These are phyloP conservation scores for Cephalotrichum gorgonifer DNA, from an alignment of 2,329 filamentous ascomycete species.

Conservation along the genomic window DNA sequence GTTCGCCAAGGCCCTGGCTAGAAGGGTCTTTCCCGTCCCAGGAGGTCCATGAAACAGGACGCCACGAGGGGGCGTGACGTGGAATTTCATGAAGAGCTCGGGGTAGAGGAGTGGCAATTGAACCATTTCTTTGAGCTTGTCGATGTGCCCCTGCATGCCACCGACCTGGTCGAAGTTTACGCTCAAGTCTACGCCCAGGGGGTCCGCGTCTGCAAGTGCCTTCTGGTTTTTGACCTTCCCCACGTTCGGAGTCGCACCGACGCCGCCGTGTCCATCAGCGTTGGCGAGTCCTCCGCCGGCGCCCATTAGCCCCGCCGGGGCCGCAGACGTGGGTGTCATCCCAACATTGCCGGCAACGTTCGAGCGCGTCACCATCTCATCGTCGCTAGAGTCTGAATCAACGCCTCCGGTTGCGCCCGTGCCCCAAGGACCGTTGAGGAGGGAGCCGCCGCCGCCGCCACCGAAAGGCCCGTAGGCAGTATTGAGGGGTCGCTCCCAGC, in stretches of 20 bases:
- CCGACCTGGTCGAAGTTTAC: constrained; percentile 94
- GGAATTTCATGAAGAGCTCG: constrained; percentile 82
- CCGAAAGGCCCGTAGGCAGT: constrained; percentile 91
- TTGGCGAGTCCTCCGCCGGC: constrained; percentile 24
- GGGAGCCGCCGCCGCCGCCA: constrained; percentile 64
- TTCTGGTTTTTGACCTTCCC: constrained; percentile 92
- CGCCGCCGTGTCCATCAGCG: constrained; percentile 25
- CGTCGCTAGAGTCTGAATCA: constrained; percentile 95
- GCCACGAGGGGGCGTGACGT: constrained; percentile 87
- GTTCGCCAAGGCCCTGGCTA: constrained; percentile 85
- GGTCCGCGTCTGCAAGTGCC: constrained; percentile 84
- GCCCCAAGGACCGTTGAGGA: constrained; percentile 66
- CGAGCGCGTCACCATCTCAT: constrained; percentile 64
- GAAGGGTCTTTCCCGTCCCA: constrained; percentile 94
- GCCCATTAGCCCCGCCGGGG: constrained; percentile 33
- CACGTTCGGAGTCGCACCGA: constrained; percentile 59
- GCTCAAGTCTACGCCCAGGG: constrained; percentile 81
- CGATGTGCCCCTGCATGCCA: constrained; percentile 85
- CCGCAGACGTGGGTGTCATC: constrained; percentile 45
- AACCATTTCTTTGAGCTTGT: constrained; percentile 98
- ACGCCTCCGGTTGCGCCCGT: constrained; percentile 65
- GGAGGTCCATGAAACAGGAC: constrained; percentile 96
- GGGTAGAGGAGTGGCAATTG: constrained; percentile 88
- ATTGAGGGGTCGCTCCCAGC: constrained; percentile 74
- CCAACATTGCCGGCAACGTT: constrained; percentile 47